phyloP scores from a whole-genome alignment of 176 grass and related monocot species.

The Carex kokanica region DNA sequence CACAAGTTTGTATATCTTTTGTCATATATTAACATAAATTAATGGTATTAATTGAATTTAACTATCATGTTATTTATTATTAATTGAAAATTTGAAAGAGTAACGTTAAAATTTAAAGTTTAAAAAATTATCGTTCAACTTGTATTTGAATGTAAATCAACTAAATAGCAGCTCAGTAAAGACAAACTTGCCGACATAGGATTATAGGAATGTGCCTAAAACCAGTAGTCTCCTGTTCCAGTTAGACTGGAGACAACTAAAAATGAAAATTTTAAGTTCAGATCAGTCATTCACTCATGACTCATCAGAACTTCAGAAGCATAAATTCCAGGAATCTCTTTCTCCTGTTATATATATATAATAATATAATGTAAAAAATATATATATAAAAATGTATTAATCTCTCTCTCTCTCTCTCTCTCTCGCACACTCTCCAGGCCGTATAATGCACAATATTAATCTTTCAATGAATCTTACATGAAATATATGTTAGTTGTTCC shows the following conservation, averaged over 20 bases:
- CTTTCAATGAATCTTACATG: neutral
- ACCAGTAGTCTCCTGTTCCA: neutral
- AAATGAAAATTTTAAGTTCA: neutral
- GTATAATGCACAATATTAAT: neutral
- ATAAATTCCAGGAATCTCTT: conserved; percentile 11
- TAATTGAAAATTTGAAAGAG: neutral
- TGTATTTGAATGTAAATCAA: neutral
- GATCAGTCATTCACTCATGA: too few relatives aligned
- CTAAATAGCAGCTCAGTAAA: too few relatives aligned
- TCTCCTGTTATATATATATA: conserved; percentile 9
- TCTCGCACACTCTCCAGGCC: neutral
- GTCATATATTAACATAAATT: too few relatives aligned
- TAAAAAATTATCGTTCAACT: neutral
- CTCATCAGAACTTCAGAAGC: neutral
- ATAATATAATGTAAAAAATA: neutral
- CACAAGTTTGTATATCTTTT: too few relatives aligned
- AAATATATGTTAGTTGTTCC: conserved; percentile 14
- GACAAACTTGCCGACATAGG: neutral
- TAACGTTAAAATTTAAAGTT: neutral
- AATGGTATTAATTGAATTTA: too few relatives aligned
- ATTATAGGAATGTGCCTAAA: neutral
- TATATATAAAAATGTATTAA: neutral
- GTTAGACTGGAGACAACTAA: neutral
- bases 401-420: neutral
- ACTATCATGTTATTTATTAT: too few relatives aligned